Base-by-base conservation (phyloP, 139 green algal species). In the Micractinium conductrix region DNA sequence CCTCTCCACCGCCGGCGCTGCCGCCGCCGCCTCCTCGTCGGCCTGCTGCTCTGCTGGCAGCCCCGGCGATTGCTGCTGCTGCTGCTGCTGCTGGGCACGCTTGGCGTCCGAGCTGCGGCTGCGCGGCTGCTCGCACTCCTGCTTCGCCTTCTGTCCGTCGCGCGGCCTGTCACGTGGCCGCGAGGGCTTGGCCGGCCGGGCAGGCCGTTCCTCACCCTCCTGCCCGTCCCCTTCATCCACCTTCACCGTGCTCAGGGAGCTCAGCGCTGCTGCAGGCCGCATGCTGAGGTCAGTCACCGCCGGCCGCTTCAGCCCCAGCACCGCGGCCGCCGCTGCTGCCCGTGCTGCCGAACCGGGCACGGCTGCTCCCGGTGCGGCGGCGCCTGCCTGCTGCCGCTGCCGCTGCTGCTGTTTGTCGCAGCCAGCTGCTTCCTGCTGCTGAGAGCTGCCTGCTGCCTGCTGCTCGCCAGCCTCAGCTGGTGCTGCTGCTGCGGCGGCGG, bases 231-330 rank as follows among this genome's bases (percentile, higher is more conserved):
- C 53, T 16, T 19, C 53, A 5, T 19, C 65, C 30, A 43, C 26
- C 65, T 44, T 38, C 6, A 38, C 8, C 1, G 17, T 28, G 19
- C 48, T n/a, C 21, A 82, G 53, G 6, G 58, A 53, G 37, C 48
- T 58, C 9, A 82, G 58, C 1, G 76, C 33, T 2, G 58, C 26
- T 8, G 72, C 38, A 26, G 26, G 72, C 58, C 26, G 8, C 2
- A 16, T 24, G 9, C 76, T 58, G 30, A 82, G 55, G 50, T 71
- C 62, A 2, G 76, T 82, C 9, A 82, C 76, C 17, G 76, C 53
- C 22, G 38, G 26, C 24, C 38, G 58, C 58, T 68, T 78, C 28
- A 28, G 50, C 74, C 9, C 30, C 35, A 22, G 21, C 35, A 37
- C 50, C 26, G 53, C 1, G 21, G 38, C 48, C 8, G 9, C 50